Base-by-base conservation (phyloP, 179 eudicot species). In the Nepenthes alata region DNA sequence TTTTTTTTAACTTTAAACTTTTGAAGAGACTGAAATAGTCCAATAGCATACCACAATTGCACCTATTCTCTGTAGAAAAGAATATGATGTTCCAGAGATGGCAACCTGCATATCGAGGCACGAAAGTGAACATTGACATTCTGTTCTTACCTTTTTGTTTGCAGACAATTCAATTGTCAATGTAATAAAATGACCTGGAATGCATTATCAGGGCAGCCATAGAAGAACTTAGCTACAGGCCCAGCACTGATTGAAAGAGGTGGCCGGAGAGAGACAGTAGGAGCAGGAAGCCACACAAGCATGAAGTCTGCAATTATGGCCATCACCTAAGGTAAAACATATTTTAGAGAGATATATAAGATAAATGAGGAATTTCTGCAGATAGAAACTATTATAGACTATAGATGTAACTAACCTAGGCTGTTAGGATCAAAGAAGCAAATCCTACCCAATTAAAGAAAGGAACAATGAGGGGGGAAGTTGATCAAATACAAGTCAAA, bases 201-300 rank as follows among this genome's bases (percentile, higher is more conserved):
- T 48, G 95, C 95, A 63, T 89, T 89, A 41, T 89, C 97, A 44
- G 97, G 97, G 67, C 97, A 89, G 36, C 79, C 74, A 44, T 81
- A 75, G 73, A 87, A 85, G 78, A 83, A 85, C 74, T 75, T 85
- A 11, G 80, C 72, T 11, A 87, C 14, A 71, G 75, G 75, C 65
- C 91, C 91, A 49, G 86, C 86, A 53, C 70, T 74, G 50, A 72
- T 15, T 37, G 81, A 78, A 39, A 85, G 79, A 68, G 95, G 73
- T 47, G 88, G 78, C 25, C 91, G 83, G 53, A 89, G 87, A 45
- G 91, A 78, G 63, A 89, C 81, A 3, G 97, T 89, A 25, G 97
- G 97, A 55, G 97, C 97, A 65, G 97, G 97, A 70, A 87, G 89
- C 86, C 90, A 89, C 39, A 89, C 97, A 50, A 89, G 91, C 95